Conservation (phyloP, 768 basidiomycete genomes). For the Neoboletus subvelutipes region DNA sequence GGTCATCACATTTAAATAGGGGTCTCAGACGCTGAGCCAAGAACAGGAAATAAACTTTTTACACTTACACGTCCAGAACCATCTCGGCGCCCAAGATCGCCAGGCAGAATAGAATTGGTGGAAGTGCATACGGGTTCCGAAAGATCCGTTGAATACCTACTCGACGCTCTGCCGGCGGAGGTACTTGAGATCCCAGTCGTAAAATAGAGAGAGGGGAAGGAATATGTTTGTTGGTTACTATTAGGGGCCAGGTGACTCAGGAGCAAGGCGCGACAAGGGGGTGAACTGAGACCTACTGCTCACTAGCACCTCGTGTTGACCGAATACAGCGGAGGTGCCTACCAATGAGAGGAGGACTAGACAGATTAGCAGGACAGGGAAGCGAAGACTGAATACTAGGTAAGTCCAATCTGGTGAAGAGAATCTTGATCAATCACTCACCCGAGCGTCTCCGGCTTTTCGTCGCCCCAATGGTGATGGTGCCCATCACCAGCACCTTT, state of each 20-base stretch:
- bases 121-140: slow-evolving; percentile 73
- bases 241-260: slow-evolving; percentile 8
- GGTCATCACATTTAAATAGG: background rate
- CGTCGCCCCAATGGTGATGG: slow-evolving; percentile 71
- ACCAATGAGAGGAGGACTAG: slow-evolving; percentile 57
- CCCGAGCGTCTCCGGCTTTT: slow-evolving; percentile 41
- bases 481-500: slow-evolving; percentile 37
- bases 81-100: slow-evolving; percentile 54
- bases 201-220: slow-evolving; percentile 52
- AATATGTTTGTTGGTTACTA: slow-evolving; percentile 64
- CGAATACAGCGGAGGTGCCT: slow-evolving; percentile 54
- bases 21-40: background rate
- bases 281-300: slow-evolving; percentile 46
- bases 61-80: slow-evolving; percentile 57
- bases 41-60: background rate
- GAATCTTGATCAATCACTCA: slow-evolving; percentile 25
- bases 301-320: slow-evolving; percentile 65
- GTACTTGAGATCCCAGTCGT: slow-evolving; percentile 23
- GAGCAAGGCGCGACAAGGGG: background rate
- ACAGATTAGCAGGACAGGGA: slow-evolving; percentile 58
- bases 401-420: background rate
- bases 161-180: slow-evolving; percentile 6
- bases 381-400: slow-evolving; percentile 51
- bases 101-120: slow-evolving; percentile 58
- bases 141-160: slow-evolving; percentile 36